These are phyloP conservation scores for Urtica urens DNA, from an alignment of 306 rosid species.

Conservation along the genomic window DNA sequence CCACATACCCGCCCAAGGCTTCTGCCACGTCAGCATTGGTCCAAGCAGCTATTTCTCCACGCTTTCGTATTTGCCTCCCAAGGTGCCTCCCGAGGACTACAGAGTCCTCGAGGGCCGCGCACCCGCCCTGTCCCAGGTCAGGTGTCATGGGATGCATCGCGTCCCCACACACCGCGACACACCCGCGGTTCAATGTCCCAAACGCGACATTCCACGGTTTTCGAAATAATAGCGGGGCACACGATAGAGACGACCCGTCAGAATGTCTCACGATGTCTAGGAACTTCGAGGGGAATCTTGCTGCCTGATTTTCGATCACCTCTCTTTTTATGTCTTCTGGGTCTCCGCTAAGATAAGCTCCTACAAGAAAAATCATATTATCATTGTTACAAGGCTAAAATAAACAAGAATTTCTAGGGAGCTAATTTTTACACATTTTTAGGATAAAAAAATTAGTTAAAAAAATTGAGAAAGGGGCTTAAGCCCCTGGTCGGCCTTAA, in stretches of 20 bases:
- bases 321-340: background rate
- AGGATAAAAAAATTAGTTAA: too few relatives aligned
- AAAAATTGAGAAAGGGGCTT: too few relatives aligned
- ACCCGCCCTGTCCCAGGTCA: background rate
- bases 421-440: too few relatives aligned
- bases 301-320: background rate
- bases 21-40: background rate
- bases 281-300: background rate
- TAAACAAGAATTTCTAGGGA: too few relatives aligned
- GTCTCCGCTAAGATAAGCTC: background rate
- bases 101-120: background rate
- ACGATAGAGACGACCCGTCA: background rate
- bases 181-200: background rate
- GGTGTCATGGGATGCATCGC: background rate
- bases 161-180: background rate
- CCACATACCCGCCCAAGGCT: background rate
- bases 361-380: too few relatives aligned
- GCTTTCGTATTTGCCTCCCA: background rate
- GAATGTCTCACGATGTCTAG: background rate
- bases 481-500: too few relatives aligned
- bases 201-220: background rate
- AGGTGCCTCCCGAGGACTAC: background rate
- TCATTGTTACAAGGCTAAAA: too few relatives aligned
- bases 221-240: background rate
- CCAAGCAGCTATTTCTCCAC: background rate